phyloP scores from a whole-genome alignment of 2,329 filamentous ascomycete genomes.

The Fusarium tupiense region DNA sequence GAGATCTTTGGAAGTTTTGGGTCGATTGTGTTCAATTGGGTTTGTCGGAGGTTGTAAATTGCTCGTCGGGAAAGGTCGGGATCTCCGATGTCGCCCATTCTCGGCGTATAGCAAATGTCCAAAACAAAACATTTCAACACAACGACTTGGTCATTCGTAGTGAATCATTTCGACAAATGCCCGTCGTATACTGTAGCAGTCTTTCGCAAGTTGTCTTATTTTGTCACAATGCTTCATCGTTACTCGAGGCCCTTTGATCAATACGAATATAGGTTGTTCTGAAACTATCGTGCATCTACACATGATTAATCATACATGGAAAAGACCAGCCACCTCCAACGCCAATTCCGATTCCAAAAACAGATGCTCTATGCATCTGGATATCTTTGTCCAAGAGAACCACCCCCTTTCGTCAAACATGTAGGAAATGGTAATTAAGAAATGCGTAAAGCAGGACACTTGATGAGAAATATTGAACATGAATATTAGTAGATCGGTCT shows the following conservation, averaged over 20 bases:
- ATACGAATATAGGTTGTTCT: not conserved
- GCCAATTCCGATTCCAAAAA: slow-evolving; percentile 30
- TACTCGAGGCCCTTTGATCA: not conserved
- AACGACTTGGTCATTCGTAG: not conserved
- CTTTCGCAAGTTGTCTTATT: not conserved
- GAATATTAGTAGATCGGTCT: slow-evolving; percentile 53
- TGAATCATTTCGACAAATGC: not conserved
- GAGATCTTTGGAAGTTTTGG: slow-evolving; percentile 30
- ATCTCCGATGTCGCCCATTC: slow-evolving; percentile 37
- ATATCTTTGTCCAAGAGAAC: slow-evolving; percentile 26
- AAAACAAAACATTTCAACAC: slow-evolving; percentile 29
- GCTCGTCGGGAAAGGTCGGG: slow-evolving; percentile 41
- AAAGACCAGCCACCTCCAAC: slow-evolving; percentile 30
- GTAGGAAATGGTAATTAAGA: slow-evolving; percentile 27
- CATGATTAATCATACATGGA: slow-evolving; percentile 25
- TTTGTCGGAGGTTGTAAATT: slow-evolving; percentile 36
- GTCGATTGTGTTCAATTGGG: slow-evolving; percentile 33
- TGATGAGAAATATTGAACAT: slow-evolving; percentile 1
- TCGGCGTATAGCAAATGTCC: slow-evolving; percentile 22
- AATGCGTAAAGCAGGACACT: not conserved
- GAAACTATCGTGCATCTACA: slow-evolving; percentile 18
- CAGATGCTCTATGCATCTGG: slow-evolving; percentile 16
- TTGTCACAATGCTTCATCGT: not conserved
- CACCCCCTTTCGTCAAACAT: slow-evolving; percentile 12
- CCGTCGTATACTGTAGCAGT: not conserved